Conservation (phyloP, 805 yeast genomes). For the Saccharomycopsis oosterbeekiorum region DNA sequence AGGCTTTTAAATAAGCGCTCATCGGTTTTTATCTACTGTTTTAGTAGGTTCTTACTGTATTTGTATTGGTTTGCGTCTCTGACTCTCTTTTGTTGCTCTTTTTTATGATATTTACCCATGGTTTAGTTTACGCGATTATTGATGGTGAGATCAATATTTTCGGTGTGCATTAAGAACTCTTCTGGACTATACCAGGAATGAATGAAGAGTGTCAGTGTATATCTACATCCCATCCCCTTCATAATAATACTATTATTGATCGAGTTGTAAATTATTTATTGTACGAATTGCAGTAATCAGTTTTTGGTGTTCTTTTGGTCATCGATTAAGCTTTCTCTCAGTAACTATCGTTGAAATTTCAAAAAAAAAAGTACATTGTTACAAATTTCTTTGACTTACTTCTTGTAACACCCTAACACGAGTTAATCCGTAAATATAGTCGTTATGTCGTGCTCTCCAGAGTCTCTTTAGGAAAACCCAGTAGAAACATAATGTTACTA, state of each 20-base stretch:
- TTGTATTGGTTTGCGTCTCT: neutral
- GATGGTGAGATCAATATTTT: slow-evolving; percentile 9
- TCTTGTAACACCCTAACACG: no score
- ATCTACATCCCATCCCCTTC: neutral
- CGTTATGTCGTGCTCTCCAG: no score
- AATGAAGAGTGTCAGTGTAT: slow-evolving; percentile 14
- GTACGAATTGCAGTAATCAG: no score
- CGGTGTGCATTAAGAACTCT: slow-evolving; percentile 13
- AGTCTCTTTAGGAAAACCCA: no score
- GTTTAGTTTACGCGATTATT: slow-evolving; percentile 8
- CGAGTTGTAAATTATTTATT: no score
- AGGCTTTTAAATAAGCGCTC: neutral
- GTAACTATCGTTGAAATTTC: no score
- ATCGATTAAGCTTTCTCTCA: no score
- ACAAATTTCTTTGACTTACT: no score
- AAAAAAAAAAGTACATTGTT: no score
- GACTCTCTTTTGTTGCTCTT: neutral
- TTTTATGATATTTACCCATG: slow-evolving; percentile 3
- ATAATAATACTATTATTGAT: neutral
- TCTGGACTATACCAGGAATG: slow-evolving; percentile 6
- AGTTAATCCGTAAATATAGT: no score
- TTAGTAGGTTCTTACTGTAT: neutral
- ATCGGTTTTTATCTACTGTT: neutral
- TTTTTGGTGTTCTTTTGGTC: no score
- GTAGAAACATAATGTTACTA: no score